These are phyloP conservation scores for Melianthus villosus DNA, from an alignment of 441 rosid genomes.

Conservation along the genomic window DNA sequence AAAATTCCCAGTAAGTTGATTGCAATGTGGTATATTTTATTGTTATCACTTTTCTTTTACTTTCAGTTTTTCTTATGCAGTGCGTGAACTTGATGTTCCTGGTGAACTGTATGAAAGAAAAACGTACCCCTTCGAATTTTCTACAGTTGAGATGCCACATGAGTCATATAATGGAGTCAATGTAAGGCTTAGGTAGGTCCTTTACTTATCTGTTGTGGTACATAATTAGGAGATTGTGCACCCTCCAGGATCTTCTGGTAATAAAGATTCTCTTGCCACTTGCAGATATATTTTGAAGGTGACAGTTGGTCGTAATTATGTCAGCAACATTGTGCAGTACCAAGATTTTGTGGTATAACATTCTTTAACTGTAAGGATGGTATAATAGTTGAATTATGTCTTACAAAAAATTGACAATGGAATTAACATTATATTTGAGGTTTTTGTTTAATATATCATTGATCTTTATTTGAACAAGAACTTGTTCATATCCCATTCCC, in stretches of 20 bases:
- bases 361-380: no score
- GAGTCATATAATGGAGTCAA: slow-evolving; percentile 87
- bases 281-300: slow-evolving; percentile 85
- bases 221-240: no score
- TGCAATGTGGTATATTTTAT: no score
- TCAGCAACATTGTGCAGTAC: slow-evolving; percentile 70
- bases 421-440: no score
- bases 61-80: slow-evolving; percentile 24
- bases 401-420: no score
- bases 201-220: no score
- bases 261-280: neutral
- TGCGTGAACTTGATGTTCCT: slow-evolving; percentile 89
- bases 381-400: no score
- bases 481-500: no score
- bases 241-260: no score
- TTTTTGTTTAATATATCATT: no score
- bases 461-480: no score
- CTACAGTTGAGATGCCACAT: slow-evolving; percentile 86
- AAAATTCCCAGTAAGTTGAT: no score
- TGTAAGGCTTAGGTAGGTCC: slow-evolving; percentile 70
- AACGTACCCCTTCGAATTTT: slow-evolving; percentile 80
- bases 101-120: slow-evolving; percentile 87
- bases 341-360: slow-evolving; percentile 93
- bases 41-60: slow-evolving; percentile 5
- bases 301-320: slow-evolving; percentile 67